Conservation (phyloP, 2,329 filamentous ascomycete species). For the Exophiala mesophila region DNA sequence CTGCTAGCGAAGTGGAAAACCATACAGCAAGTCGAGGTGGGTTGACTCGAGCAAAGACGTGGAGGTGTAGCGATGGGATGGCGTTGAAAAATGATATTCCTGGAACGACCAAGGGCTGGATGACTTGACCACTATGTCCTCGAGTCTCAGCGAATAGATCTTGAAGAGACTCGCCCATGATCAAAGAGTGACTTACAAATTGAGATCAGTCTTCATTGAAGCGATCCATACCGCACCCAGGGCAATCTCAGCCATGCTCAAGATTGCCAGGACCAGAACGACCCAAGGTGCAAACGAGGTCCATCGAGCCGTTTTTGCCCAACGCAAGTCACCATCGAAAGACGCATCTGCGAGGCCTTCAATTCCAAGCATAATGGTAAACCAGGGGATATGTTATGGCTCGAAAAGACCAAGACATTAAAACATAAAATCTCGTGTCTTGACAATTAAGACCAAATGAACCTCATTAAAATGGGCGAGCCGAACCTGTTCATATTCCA, state of each 20-base stretch:
- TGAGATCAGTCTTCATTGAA: slow-evolving; percentile 16
- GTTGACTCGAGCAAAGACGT: slow-evolving; percentile 23
- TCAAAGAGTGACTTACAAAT: slow-evolving; percentile 15
- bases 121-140: slow-evolving; percentile 17
- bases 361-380: slow-evolving; percentile 21
- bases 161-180: background rate
- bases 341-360: slow-evolving; percentile 23
- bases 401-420: too few species aligned
- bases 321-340: slow-evolving; percentile 22
- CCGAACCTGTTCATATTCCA: too few species aligned
- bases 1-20: slow-evolving; percentile 17
- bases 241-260: slow-evolving; percentile 25
- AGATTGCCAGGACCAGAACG: slow-evolving; percentile 17
- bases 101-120: slow-evolving; percentile 25
- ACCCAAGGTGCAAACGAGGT: slow-evolving; percentile 19
- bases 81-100: slow-evolving; percentile 26
- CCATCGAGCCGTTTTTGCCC: slow-evolving; percentile 19
- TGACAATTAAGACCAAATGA: too few species aligned
- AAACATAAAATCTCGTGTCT: too few species aligned
- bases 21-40: slow-evolving; percentile 22
- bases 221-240: slow-evolving; percentile 24
- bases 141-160: background rate
- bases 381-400: too few species aligned
- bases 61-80: slow-evolving; percentile 23
- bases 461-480: too few species aligned